Percentiles rank a stretch among this genome's conserved stretches.
phyloP scores from a whole-genome alignment of 306 rosid species.

The Ormosia emarginata region DNA sequence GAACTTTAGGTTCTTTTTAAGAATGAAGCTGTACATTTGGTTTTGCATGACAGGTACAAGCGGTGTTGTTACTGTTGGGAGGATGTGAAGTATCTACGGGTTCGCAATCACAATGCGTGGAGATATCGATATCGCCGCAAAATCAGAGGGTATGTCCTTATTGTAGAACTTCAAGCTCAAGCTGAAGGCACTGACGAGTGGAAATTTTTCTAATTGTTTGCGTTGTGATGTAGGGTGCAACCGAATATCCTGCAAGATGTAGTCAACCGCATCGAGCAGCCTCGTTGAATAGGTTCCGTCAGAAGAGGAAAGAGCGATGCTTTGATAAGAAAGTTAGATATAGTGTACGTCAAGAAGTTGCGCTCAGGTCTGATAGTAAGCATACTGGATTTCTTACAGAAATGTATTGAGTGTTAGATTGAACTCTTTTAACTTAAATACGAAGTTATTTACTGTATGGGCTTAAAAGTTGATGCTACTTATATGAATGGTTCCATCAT shows the following conservation, averaged over 20 bases:
- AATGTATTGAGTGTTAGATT: not conserved
- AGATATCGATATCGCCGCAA: constrained; percentile 34
- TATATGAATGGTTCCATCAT: not conserved
- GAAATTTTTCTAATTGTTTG: not conserved
- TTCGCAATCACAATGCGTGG: constrained; percentile 58
- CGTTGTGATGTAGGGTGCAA: constrained; percentile 37
- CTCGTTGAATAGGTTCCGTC: constrained; percentile 76
- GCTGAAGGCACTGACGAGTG: not conserved
- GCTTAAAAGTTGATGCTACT: not conserved
- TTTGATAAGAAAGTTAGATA: constrained; percentile 96
- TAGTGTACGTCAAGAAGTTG: constrained; percentile 96
- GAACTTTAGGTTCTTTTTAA: not conserved
- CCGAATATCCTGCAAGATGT: constrained; percentile 58
- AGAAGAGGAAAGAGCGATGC: constrained; percentile 89
- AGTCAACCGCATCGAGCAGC: constrained; percentile 86
- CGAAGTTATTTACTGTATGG: not conserved
- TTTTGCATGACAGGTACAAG: constrained; percentile 65
- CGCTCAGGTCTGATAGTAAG: constrained; percentile 68
- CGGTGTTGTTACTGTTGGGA: constrained; percentile 76
- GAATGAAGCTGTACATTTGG: not conserved
- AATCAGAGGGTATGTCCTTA: constrained; percentile 61
- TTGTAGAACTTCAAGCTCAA: not conserved
- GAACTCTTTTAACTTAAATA: not conserved
- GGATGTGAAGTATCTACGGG: constrained; percentile 65
- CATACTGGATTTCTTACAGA: constrained; percentile 7